Conservation (phyloP, 1,139 yeast genomes). For the Debaryomyces sp. region DNA sequence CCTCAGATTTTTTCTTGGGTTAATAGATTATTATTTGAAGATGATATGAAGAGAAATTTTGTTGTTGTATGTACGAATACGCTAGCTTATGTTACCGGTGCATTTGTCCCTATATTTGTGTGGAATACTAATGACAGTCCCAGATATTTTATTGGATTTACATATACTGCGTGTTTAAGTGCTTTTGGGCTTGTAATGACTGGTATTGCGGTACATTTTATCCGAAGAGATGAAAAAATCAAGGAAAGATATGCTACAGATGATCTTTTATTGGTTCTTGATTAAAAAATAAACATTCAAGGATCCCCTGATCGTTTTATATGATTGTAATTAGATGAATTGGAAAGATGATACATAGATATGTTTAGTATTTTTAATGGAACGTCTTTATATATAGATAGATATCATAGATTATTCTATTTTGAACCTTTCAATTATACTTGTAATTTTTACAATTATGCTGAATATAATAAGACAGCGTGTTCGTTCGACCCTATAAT, state of each 20-base stretch:
- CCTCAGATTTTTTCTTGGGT: conserved; percentile 40
- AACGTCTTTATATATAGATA: background rate
- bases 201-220: conserved; percentile 29
- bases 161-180: conserved; percentile 49
- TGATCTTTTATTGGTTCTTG: background rate
- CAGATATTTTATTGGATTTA: conserved; percentile 49
- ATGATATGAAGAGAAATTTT: too few relatives aligned
- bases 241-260: background rate
- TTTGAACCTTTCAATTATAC: too few relatives aligned
- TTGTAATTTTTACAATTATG: too few relatives aligned
- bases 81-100: too few relatives aligned
- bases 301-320: too few relatives aligned
- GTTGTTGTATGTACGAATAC: too few relatives aligned
- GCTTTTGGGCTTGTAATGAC: conserved; percentile 45
- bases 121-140: conserved; percentile 56
- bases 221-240: conserved; percentile 31
- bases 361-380: background rate
- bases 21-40: too few relatives aligned
- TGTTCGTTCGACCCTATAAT: too few relatives aligned
- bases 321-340: too few relatives aligned
- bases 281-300: too few relatives aligned
- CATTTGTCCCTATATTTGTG: conserved; percentile 41
- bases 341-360: background rate
- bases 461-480: too few relatives aligned
- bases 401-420: too few relatives aligned